Evolutionary conservation across 306 rosid species (phyloP).

Genomic region (Cucurbita ficifolia): DNA sequence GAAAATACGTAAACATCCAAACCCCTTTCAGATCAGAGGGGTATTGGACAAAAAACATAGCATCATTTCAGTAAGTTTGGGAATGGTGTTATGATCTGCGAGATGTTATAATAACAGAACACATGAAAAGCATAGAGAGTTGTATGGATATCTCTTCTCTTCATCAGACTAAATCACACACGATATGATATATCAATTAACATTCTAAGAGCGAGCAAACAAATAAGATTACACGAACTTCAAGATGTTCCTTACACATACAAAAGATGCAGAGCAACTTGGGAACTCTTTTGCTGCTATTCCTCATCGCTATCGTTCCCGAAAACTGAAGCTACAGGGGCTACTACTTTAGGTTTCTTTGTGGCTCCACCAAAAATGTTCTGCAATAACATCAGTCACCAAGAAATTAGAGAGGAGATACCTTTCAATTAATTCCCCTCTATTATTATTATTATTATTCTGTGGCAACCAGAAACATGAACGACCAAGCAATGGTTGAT

Average conservation of each 20-base stretch:
- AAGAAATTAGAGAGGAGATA: background rate
- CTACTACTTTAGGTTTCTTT: conserved; percentile 31
- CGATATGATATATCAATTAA: background rate
- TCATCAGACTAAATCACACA: background rate
- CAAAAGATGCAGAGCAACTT: background rate
- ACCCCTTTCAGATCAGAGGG: too few relatives aligned
- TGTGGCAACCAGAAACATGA: background rate
- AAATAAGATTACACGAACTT: background rate
- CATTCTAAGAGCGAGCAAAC: background rate
- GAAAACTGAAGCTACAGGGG: conserved; percentile 41
- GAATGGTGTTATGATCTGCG: too few relatives aligned
- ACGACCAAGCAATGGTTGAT: background rate
- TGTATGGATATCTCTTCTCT: background rate
- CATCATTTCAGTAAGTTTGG: too few relatives aligned
- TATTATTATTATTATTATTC: too few relatives aligned
- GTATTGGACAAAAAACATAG: too few relatives aligned
- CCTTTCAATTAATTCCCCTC: background rate
- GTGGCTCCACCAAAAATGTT: conserved; percentile 28
- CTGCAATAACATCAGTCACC: conserved; percentile 14
- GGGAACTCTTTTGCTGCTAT: conserved; percentile 4
- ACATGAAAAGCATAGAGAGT: too few relatives aligned
- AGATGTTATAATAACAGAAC: too few relatives aligned
- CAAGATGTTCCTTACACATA: background rate
- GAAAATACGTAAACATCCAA: too few relatives aligned
- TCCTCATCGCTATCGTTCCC: conserved; percentile 62